Conservation (phyloP, 306 rosid species). For the Quercus gilva region DNA sequence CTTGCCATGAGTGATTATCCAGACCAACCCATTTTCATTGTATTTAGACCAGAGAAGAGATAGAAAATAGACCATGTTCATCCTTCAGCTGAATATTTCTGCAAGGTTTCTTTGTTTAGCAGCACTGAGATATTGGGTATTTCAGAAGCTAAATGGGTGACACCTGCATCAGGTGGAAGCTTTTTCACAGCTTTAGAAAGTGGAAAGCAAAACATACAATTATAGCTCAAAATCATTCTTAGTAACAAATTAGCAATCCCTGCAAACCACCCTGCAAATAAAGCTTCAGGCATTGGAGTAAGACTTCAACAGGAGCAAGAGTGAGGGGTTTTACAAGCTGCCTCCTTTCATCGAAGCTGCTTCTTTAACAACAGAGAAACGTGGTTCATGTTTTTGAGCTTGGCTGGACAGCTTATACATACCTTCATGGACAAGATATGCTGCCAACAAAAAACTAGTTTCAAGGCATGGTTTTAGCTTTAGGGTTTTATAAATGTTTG, state of each 20-base stretch:
- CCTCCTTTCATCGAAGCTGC: slow-evolving; percentile 37
- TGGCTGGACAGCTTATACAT: slow-evolving; percentile 75
- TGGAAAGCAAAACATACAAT: slow-evolving; percentile 25
- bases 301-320: slow-evolving; percentile 35
- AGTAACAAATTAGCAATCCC: slow-evolving; percentile 28
- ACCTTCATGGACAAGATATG: slow-evolving; percentile 71
- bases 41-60: slow-evolving; percentile 71
- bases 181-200: slow-evolving; percentile 19
- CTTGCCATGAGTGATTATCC: slow-evolving; percentile 52
- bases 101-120: slow-evolving; percentile 83
- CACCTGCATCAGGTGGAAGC: slow-evolving; percentile 42
- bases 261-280: slow-evolving; percentile 19
- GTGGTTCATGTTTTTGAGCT: slow-evolving; percentile 78
- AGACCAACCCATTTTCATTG: slow-evolving; percentile 76
- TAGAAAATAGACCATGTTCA: slow-evolving; percentile 59
- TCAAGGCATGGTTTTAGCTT: slow-evolving; percentile 28
- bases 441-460: slow-evolving; percentile 43
- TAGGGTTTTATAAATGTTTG: slow-evolving; percentile 18
- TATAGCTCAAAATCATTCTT: slow-evolving; percentile 35
- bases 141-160: slow-evolving; percentile 80
- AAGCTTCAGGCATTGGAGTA: slow-evolving; percentile 15
- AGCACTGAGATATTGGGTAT: slow-evolving; percentile 64
- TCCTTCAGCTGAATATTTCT: slow-evolving; percentile 71
- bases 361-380: slow-evolving; percentile 62
- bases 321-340: slow-evolving; percentile 40